Evolutionary conservation across 2,329 filamentous ascomycete species (phyloP).

Genomic region (Tothia fuscella): DNA sequence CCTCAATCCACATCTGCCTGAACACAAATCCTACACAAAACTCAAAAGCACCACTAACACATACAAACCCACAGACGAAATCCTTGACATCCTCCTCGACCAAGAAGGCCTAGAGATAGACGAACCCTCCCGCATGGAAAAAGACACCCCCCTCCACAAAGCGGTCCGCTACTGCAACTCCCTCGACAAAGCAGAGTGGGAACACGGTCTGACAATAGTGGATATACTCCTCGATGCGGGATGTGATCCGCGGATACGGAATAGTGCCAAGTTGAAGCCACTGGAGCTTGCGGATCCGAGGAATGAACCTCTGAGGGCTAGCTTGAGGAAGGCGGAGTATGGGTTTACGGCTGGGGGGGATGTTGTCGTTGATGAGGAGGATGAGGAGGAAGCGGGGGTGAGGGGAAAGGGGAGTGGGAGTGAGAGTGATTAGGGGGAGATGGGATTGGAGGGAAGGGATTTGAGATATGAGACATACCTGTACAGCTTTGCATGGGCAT

Average conservation of each 20-base stretch:
- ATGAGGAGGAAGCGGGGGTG: slow-evolving; percentile 29
- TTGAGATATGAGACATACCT: too few species aligned
- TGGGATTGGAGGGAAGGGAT: background rate
- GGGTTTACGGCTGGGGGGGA: slow-evolving; percentile 37
- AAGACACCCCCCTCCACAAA: slow-evolving; percentile 69
- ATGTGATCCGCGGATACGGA: slow-evolving; percentile 49
- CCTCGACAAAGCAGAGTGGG: slow-evolving; percentile 50
- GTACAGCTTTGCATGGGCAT: too few species aligned
- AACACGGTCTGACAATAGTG: slow-evolving; percentile 55
- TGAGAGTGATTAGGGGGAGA: slow-evolving; percentile 25
- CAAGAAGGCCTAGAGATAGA: slow-evolving; percentile 80
- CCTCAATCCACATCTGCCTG: slow-evolving; percentile 9
- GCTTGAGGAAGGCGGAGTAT: slow-evolving; percentile 63
- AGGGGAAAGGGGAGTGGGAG: slow-evolving; percentile 35
- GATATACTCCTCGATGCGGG: slow-evolving; percentile 77
- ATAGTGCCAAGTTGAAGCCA: slow-evolving; percentile 62
- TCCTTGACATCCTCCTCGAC: slow-evolving; percentile 72
- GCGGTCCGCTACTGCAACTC: slow-evolving; percentile 66
- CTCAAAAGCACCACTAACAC: background rate
- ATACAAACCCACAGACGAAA: slow-evolving; percentile 45
- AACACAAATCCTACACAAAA: background rate
- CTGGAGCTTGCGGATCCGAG: slow-evolving; percentile 61
- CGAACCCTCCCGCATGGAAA: slow-evolving; percentile 56
- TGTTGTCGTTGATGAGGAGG: slow-evolving; percentile 33
- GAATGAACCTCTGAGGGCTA: slow-evolving; percentile 48